Evolutionary conservation across 306 rosid genomes (phyloP).

Genomic region (Alnus glutinosa): DNA sequence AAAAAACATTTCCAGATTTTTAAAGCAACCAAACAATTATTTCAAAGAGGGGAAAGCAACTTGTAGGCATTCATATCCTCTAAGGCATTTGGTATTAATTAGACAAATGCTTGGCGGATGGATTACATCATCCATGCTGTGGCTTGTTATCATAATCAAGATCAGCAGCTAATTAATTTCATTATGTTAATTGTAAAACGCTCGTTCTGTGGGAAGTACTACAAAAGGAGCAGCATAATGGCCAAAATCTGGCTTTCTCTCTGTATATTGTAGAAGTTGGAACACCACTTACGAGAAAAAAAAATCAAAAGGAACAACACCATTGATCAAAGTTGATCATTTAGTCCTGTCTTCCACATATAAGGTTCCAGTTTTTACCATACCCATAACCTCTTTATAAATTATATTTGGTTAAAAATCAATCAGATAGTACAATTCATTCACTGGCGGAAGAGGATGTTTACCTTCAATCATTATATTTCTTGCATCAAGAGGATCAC

Average conservation of each 20-base stretch:
- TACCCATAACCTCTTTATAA: background rate
- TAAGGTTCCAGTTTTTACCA: background rate
- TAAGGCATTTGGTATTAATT: background rate
- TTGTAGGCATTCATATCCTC: background rate
- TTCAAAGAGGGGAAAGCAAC: background rate
- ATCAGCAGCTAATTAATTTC: background rate
- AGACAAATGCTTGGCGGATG: background rate
- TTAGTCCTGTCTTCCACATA: conserved; percentile 20
- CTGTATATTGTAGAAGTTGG: background rate
- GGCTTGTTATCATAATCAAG: background rate
- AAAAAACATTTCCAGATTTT: background rate
- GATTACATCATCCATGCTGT: background rate
- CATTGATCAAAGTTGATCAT: conserved; percentile 18
- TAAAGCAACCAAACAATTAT: background rate
- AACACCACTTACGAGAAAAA: conserved; percentile 1
- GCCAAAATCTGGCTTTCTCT: conserved; percentile 20
- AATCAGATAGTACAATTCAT: conserved; percentile 7
- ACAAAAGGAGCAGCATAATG: background rate
- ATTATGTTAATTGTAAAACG: background rate
- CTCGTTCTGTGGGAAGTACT: background rate
- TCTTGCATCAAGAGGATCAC: conserved; percentile 95
- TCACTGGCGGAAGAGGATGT: conserved; percentile 22
- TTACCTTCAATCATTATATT: conserved; percentile 98
- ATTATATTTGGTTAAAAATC: background rate
- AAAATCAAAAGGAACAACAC: conserved; percentile 8